phyloP scores from a whole-genome alignment of 2,329 filamentous ascomycete species.

The Sclerotinia glacialis region DNA sequence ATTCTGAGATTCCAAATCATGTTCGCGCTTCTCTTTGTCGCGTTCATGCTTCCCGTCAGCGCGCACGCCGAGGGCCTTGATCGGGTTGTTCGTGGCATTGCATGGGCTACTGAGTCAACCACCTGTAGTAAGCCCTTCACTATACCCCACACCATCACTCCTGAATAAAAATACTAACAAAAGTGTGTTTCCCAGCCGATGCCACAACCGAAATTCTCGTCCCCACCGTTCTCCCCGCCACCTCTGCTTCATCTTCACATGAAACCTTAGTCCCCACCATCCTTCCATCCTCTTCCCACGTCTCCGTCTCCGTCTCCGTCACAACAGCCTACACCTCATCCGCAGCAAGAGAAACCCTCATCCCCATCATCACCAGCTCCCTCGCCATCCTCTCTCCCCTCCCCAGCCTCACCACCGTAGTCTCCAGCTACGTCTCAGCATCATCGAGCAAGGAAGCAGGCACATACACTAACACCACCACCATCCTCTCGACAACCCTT shows the following conservation, averaged over 20 bases:
- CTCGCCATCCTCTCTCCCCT: background rate
- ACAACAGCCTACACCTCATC: background rate
- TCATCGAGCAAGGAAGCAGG: background rate
- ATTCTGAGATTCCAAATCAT: background rate
- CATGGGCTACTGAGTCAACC: background rate
- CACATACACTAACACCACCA: background rate
- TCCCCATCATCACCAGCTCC: background rate
- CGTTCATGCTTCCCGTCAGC: background rate
- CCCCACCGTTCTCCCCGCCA: background rate
- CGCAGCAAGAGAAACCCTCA: background rate
- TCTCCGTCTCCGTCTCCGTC: background rate
- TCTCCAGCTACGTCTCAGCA: background rate
- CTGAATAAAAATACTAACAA: background rate
- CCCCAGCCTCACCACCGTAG: background rate
- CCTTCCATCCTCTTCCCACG: background rate
- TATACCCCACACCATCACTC: background rate
- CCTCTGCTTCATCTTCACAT: background rate
- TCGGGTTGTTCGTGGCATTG: constrained; percentile 1
- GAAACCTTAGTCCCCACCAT: background rate
- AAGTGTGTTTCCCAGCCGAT: background rate
- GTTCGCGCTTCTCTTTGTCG: background rate
- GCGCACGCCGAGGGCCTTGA: background rate
- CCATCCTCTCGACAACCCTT: background rate
- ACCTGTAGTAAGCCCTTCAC: background rate
- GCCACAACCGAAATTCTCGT: background rate